phyloP scores from a whole-genome alignment of 2,329 filamentous ascomycete species.

The Fusarium globosum region DNA sequence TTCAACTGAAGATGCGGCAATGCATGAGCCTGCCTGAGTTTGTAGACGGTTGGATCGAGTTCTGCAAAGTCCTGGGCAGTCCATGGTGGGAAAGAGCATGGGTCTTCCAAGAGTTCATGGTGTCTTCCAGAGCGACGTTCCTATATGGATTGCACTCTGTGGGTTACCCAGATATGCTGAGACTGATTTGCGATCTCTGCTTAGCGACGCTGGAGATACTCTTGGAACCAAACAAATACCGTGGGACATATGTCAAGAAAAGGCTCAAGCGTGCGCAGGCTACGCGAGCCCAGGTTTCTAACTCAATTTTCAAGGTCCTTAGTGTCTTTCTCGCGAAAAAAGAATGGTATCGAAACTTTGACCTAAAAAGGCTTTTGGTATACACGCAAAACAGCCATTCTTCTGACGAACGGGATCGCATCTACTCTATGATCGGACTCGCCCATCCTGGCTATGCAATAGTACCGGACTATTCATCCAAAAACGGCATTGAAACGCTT shows the following conservation, averaged over 20 bases:
- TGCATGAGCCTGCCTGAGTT: neutral
- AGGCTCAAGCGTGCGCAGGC: neutral
- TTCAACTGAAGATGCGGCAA: too few relatives aligned
- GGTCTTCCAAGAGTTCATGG: neutral
- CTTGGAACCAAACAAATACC: neutral
- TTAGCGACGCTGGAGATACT: neutral
- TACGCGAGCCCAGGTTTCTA: neutral
- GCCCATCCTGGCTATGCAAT: neutral
- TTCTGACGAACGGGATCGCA: neutral
- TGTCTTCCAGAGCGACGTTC: neutral
- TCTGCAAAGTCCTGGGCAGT: neutral
- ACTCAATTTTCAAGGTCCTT: neutral
- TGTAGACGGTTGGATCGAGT: neutral
- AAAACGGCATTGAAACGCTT: neutral
- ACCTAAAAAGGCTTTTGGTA: neutral
- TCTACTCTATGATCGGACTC: neutral
- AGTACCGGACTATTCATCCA: neutral
- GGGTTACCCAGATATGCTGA: too few relatives aligned
- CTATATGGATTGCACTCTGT: neutral
- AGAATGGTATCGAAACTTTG: neutral
- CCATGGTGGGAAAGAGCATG: neutral
- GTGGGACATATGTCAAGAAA: accelerated
- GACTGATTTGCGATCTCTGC: neutral
- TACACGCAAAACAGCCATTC: neutral
- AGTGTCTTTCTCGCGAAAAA: neutral